Evolutionary conservation across 768 basidiomycete genomes (phyloP), one percentile per base, ranked within the genome.

Genomic region (Lactarius evosmus): DNA sequence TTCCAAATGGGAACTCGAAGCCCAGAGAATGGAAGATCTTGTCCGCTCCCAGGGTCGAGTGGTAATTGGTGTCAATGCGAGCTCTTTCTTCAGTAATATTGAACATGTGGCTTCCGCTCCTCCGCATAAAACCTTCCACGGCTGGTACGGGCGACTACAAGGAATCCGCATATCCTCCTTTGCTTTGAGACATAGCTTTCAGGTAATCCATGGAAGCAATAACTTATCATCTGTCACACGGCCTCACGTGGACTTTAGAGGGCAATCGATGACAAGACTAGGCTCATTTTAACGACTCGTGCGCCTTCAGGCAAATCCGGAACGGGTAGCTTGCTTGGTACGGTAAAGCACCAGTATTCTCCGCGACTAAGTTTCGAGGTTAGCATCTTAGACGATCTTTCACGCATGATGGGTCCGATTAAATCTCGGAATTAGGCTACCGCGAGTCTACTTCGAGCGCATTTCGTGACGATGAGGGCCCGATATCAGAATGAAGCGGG

Each of bases 291-390:
- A 29, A 74, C 76, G 58, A 76, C 78, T 44, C 75, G 75, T 61
- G 74, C 79, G 68, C 58, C 61, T 60, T 58, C 49, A 50, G 56
- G 61, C 25, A 68, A 25, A 29, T 17, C 44, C 16, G 60, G 58
- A 44, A 53, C 27, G 11, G 56, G 58, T 27, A 50, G 49, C n/a
- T 33, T 94, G 41, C 71, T 84, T 29, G 90, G 89, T 40, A 91
- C 91, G 2, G 74, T 95, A 54, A 83, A 82, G 61, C 88, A 93
- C 73, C 89, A 91, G 69, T 85, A 84, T 70, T 90, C 89, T 32
- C 88, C 90, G 16, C 82, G 83, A 44, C 67, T 81, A 38, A 77
- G 72, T 67, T 71, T 78, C 27, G 76, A 80, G 71, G 78, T 78
- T 46, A 27, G 67, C 17, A 25, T 60, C 38, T 55, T 44, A 30